Evolutionary conservation across 2,329 filamentous ascomycete species (phyloP), one percentile per base, ranked within the genome.

Genomic region (Colletotrichum sojae): DNA sequence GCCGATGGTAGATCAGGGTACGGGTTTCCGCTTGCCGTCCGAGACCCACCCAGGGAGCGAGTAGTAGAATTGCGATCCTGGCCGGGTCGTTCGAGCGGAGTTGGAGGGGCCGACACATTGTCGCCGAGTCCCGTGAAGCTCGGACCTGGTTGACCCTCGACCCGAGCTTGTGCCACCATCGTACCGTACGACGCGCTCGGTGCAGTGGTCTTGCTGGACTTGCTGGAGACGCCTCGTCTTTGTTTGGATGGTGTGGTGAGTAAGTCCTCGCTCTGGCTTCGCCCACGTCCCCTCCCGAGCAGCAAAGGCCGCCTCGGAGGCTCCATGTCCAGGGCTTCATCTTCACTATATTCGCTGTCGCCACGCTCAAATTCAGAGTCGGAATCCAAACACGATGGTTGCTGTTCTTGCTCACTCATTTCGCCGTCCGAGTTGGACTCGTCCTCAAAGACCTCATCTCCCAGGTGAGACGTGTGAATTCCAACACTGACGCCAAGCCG

Each of bases 381-480:
- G 1, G 74, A 76, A 12, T 80, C 78, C 3, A 74, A 76, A 45
- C 72, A 73, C 9, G 77, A 73, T 25, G 63, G 57, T 27, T 62
- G 62, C 43, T 71, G 71, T 61, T 85, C 83, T 31, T 76, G 80
- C 59, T 84, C 82, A 69, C 82, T 85, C 9, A 80, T 78, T 5
- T 78, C 78, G 62, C 78, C 82, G 39, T 78, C 80, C 12, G 63
- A 54, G 53, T 74, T 72, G 52, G 73, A 75, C 13, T 69, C 73
- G 36, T 81, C 77, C 12, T 84, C 82, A 4, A 93, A 82, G 12
- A 92, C 86, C 25, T 89, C 87, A 65, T 89, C 85, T 9, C 89
- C 86, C 2, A 97, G 81, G 63, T 90, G 89, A 72, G 94, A 92
- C 3, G 93, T 94, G 71, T 91, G 90, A 80, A 95, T 95, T 2